A percentile compares a stretch with the other conserved stretches of the same genome.
Evolutionary conservation across 345 rosid species (phyloP).

Genomic region (Orychophragmus violaceus): DNA sequence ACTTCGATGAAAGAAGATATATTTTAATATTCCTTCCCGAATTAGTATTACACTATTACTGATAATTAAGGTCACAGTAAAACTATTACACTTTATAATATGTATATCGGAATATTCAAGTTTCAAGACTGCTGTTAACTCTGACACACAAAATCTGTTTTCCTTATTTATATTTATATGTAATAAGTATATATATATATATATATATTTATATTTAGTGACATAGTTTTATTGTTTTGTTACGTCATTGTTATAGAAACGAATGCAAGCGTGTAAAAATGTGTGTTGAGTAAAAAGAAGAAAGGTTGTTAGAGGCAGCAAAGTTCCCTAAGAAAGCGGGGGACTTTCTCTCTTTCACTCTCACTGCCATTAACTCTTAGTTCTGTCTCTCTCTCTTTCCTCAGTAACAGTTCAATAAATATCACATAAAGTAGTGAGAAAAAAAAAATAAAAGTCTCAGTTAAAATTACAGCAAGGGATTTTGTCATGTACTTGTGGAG

Average conservation of each 20-base stretch:
- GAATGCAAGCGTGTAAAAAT: conserved; percentile 8
- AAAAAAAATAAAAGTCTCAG: neutral
- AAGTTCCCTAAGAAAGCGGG: conserved; percentile 26
- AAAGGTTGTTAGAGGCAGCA: conserved; percentile 17
- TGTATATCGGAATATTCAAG: conserved; percentile 6
- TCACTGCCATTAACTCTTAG: conserved; percentile 15
- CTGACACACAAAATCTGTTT: conserved; percentile 13
- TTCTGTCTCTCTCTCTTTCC: neutral
- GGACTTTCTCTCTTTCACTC: conserved; percentile 16
- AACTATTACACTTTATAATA: neutral
- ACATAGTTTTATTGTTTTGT: too few relatives aligned
- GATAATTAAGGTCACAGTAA: neutral
- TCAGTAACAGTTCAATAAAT: neutral
- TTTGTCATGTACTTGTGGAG: neutral
- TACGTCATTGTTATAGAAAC: neutral
- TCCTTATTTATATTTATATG: neutral
- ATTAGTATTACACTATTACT: too few relatives aligned
- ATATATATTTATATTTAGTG: too few relatives aligned
- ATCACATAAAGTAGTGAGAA: neutral
- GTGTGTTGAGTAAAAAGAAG: conserved; percentile 15
- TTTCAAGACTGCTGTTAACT: conserved; percentile 22
- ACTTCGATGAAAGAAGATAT: neutral
- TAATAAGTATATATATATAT: too few relatives aligned
- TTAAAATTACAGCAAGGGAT: neutral
- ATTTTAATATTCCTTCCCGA: neutral